A percentile compares a stretch with the other conserved stretches of the same genome.
Evolutionary conservation across 805 yeast genomes (phyloP).

Genomic region (Wickerhamomyces pijperi): DNA sequence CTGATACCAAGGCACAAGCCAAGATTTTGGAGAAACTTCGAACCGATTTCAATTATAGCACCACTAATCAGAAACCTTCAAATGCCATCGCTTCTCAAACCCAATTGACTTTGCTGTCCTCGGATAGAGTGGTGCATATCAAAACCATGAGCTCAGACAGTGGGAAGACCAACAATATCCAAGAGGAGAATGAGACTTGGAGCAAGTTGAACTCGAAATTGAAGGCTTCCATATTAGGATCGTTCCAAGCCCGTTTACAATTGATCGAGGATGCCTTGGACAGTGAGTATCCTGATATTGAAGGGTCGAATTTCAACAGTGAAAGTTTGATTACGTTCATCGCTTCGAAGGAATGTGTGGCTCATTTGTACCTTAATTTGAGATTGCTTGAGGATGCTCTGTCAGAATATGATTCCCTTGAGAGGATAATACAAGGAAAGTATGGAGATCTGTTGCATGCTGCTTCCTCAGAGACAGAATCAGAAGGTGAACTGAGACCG

Average conservation of each 20-base stretch:
- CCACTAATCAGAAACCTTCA: slow-evolving; percentile 10
- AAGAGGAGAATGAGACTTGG: slow-evolving; percentile 42
- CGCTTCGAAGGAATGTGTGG: slow-evolving; percentile 35
- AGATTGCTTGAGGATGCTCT: slow-evolving; percentile 52
- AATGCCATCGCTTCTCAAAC: not conserved
- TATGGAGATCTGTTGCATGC: too few relatives aligned
- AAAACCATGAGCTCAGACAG: too few relatives aligned
- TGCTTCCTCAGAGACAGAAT: too few relatives aligned
- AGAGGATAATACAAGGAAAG: slow-evolving; percentile 15
- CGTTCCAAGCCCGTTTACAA: slow-evolving; percentile 39
- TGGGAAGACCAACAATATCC: slow-evolving; percentile 6
- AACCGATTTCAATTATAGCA: slow-evolving; percentile 31
- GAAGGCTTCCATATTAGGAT: slow-evolving; percentile 37
- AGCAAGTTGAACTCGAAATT: slow-evolving; percentile 30
- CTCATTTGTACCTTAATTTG: slow-evolving; percentile 41
- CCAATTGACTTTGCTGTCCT: not conserved
- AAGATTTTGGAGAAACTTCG: slow-evolving; percentile 44
- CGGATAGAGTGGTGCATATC: slow-evolving; percentile 25
- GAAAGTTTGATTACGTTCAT: slow-evolving; percentile 1
- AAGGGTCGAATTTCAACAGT: slow-evolving; percentile 15
- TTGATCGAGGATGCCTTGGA: not conserved
- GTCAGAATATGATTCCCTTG: slow-evolving; percentile 36
- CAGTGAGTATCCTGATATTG: not conserved
- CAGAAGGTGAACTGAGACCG: not conserved
- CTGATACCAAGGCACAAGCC: slow-evolving; percentile 29